These are phyloP conservation scores for Turritis glabra DNA, from an alignment of 345 rosid species.

Conservation along the genomic window DNA sequence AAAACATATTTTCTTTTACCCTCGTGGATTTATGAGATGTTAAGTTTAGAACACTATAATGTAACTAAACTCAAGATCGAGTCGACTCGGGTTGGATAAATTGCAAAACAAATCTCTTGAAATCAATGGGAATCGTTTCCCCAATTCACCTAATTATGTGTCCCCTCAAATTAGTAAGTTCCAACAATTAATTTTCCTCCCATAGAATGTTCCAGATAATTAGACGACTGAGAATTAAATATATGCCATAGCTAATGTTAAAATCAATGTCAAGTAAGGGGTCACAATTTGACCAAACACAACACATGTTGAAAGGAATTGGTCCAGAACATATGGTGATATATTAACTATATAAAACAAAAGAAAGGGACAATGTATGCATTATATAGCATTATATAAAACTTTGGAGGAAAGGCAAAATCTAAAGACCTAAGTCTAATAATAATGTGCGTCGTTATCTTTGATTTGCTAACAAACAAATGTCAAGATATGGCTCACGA, in stretches of 20 bases:
- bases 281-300: conserved; percentile 35
- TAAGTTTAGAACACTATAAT: neutral
- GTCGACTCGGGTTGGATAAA: neutral
- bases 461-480: conserved; percentile 34
- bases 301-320: conserved; percentile 39
- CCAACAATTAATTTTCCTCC: neutral
- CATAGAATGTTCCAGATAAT: neutral
- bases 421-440: conserved; percentile 28
- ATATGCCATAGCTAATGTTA: conserved; percentile 18
- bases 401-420: conserved; percentile 22
- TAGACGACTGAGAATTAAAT: neutral
- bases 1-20: neutral
- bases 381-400: conserved; percentile 4
- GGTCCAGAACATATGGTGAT: conserved; percentile 27
- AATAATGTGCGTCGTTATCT: conserved; percentile 38
- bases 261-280: conserved; percentile 26
- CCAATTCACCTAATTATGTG: neutral
- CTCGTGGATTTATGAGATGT: neutral
- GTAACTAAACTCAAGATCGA: neutral
- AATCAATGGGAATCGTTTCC: neutral
- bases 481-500: conserved; percentile 40
- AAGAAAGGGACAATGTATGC: conserved; percentile 37
- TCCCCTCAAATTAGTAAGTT: neutral
- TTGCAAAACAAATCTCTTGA: neutral
- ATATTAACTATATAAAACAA: conserved; percentile 31